Evolutionary conservation across 2,329 filamentous ascomycete species (phyloP).

Genomic region (Neonectria magnoliae): DNA sequence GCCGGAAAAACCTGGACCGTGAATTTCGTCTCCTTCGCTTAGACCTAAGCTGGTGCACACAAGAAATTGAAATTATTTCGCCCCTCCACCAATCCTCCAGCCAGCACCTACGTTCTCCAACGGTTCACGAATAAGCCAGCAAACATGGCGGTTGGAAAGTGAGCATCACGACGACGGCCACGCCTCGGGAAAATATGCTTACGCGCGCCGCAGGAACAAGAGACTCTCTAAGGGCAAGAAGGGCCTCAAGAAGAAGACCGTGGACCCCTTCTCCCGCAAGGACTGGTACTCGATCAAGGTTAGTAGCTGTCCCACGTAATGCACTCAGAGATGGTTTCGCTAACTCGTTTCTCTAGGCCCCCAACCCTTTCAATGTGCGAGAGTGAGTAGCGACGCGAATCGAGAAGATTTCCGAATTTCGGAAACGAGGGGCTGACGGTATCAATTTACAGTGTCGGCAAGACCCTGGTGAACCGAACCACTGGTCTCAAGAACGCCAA

Average conservation of each 20-base stretch:
- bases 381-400: constrained; percentile 75
- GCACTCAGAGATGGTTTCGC: constrained; percentile 10
- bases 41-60: constrained; percentile 53
- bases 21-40: constrained; percentile 47
- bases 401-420: constrained; percentile 28
- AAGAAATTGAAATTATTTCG: constrained; percentile 54
- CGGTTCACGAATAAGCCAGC: constrained; percentile 59
- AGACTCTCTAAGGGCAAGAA: constrained; percentile 99
- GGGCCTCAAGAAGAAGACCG: constrained; percentile 99
- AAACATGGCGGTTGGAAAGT: constrained; percentile 72
- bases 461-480: constrained; percentile 99
- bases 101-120: constrained; percentile 56
- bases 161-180: constrained; percentile 44
- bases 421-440: constrained; percentile 32
- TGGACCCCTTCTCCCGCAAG: constrained; percentile 98
- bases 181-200: constrained; percentile 30
- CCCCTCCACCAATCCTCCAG: constrained; percentile 54
- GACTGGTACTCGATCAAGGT: constrained; percentile 99
- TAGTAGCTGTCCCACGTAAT: constrained; percentile 28
- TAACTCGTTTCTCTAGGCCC: constrained; percentile 68
- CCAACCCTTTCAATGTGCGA: constrained; percentile 93
- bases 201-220: constrained; percentile 81
- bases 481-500: constrained; percentile 99
- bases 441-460: constrained; percentile 81
- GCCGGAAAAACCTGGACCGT: constrained; percentile 45